phyloP scores from a whole-genome alignment of 2,329 filamentous ascomycete species.

The Botrytis cinerea region DNA sequence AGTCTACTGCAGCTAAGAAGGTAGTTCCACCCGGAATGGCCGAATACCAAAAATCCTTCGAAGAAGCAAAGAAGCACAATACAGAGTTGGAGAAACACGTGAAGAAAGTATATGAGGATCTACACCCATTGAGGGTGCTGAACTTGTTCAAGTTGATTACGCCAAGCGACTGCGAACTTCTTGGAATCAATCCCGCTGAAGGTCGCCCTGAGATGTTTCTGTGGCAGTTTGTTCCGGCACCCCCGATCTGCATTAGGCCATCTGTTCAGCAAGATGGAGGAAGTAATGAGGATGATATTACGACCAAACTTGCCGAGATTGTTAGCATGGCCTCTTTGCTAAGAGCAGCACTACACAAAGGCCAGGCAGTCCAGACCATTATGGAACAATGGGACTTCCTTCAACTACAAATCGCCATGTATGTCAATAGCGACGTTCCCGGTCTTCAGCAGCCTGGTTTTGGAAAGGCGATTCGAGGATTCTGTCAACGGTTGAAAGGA shows the following conservation, averaged over 20 bases:
- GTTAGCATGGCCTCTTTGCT: slow-evolving; percentile 89
- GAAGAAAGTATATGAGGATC: slow-evolving; percentile 89
- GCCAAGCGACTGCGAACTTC: slow-evolving; percentile 82
- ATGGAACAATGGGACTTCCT: slow-evolving; percentile 99
- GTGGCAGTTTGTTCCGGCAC: slow-evolving; percentile 94
- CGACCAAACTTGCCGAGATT: slow-evolving; percentile 95
- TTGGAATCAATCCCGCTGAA: slow-evolving; percentile 84
- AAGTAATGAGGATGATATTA: slow-evolving; percentile 95
- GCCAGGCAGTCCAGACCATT: slow-evolving; percentile 81
- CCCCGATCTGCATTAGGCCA: slow-evolving; percentile 89
- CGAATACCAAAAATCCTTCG: slow-evolving; percentile 83
- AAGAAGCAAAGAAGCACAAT: slow-evolving; percentile 73
- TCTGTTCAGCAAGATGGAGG: slow-evolving; percentile 91
- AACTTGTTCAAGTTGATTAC: slow-evolving; percentile 90
- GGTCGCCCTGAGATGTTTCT: slow-evolving; percentile 95
- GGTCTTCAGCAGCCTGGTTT: slow-evolving; percentile 86
- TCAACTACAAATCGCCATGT: slow-evolving; percentile 93
- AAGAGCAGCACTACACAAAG: slow-evolving; percentile 77
- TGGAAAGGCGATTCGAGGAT: slow-evolving; percentile 86
- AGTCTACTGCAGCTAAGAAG: slow-evolving; percentile 85
- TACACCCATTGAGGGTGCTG: slow-evolving; percentile 84
- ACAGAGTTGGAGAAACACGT: slow-evolving; percentile 87
- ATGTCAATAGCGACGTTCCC: slow-evolving; percentile 95
- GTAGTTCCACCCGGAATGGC: slow-evolving; percentile 78
- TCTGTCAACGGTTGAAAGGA: slow-evolving; percentile 93